These are phyloP conservation scores for Pisolithus albus DNA, from an alignment of 768 basidiomycete genomes.

Conservation along the genomic window DNA sequence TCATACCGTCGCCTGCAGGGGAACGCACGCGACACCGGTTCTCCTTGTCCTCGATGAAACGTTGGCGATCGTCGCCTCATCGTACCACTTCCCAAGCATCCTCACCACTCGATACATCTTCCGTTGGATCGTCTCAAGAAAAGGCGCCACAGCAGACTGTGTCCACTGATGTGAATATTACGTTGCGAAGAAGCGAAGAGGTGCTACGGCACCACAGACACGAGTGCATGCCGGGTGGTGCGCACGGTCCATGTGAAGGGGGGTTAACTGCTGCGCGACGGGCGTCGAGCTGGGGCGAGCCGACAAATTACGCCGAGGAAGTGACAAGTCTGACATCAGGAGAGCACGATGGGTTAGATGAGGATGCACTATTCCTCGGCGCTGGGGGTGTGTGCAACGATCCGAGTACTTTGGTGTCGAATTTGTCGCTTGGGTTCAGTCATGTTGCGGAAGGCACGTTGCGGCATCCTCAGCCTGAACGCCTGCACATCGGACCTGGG, in stretches of 20 bases:
- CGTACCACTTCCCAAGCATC: constrained; percentile 23
- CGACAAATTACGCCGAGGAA: constrained; percentile 35
- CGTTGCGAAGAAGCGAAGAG: constrained; percentile 40
- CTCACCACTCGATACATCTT: constrained; percentile 28
- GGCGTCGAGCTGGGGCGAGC: constrained; percentile 61
- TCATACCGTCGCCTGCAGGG: constrained; percentile 15
- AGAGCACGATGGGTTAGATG: constrained; percentile 41
- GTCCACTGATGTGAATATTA: constrained; percentile 13
- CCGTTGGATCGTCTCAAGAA: constrained; percentile 23
- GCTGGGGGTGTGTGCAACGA: constrained; percentile 38
- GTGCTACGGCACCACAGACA: constrained; percentile 28
- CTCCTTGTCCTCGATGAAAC: constrained; percentile 24
- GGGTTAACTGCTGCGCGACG: constrained; percentile 42
- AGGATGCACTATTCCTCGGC: constrained; percentile 48
- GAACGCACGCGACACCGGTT: constrained; percentile 23
- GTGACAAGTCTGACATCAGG: constrained; percentile 39
- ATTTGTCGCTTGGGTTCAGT: constrained; percentile 29
- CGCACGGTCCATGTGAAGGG: constrained; percentile 20
- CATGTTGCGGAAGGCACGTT: constrained; percentile 18
- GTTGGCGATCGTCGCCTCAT: constrained; percentile 17
- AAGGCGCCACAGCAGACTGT: constrained; percentile 12
- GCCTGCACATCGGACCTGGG: constrained; percentile 12
- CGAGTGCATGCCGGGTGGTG: constrained; percentile 19
- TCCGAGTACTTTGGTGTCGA: constrained; percentile 26
- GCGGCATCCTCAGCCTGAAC: constrained; percentile 29